phyloP scores from a whole-genome alignment of 2,329 filamentous ascomycete species.

The Alternaria metachromatica region DNA sequence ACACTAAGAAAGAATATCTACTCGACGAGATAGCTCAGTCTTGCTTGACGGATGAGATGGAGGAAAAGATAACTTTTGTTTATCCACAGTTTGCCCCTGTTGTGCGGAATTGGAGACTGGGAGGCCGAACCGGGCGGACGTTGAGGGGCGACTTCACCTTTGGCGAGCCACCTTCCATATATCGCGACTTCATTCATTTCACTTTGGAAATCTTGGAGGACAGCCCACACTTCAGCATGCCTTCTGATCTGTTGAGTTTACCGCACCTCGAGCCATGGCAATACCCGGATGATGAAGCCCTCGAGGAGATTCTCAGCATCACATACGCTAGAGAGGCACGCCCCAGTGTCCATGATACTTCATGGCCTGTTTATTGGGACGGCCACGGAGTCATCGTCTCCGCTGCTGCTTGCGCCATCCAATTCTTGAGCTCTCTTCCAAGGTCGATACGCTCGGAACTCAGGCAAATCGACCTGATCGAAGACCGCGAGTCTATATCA shows the following conservation, averaged over 20 bases:
- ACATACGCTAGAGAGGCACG: fast-evolving
- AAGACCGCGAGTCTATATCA: background rate
- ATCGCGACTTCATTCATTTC: background rate
- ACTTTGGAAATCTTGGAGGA: fast-evolving
- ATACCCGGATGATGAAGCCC: background rate
- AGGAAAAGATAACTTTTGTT: too few species aligned
- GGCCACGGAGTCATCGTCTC: background rate
- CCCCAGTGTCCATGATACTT: too few species aligned
- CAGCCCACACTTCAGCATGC: fast-evolving
- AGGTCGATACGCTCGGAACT: background rate
- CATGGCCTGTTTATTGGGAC: too few species aligned
- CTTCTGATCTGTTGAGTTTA: fast-evolving
- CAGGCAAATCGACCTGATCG: background rate
- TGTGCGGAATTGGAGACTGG: background rate
- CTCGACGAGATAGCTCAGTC: background rate
- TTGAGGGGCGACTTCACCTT: too few species aligned
- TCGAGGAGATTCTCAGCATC: background rate
- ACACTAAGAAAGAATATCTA: fast-evolving
- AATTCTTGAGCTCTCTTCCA: background rate
- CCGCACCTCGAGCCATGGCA: background rate
- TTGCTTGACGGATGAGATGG: too few species aligned
- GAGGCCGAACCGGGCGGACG: too few species aligned
- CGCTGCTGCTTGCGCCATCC: background rate
- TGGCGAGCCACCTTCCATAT: background rate
- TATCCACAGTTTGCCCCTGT: background rate